Percentiles rank a stretch among this genome's conserved stretches.
Evolutionary conservation across 768 basidiomycete genomes (phyloP).

Genomic region (Panus rudis): DNA sequence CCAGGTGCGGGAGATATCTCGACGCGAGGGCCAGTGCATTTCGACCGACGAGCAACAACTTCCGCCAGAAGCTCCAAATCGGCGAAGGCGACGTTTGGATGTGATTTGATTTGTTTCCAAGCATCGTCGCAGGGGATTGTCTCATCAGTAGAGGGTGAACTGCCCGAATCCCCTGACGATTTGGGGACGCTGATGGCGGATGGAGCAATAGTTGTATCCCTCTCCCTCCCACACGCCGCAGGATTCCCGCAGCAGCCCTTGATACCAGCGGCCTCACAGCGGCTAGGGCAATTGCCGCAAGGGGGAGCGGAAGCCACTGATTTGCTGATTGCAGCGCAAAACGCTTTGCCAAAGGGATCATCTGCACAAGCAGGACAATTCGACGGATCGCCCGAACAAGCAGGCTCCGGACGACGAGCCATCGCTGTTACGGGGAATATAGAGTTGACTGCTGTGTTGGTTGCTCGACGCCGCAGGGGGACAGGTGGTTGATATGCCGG

Average conservation of each 20-base stretch:
- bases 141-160: slow-evolving; percentile 26
- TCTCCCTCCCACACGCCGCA: slow-evolving; percentile 13
- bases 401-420: too few relatives aligned
- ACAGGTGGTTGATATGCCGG: slow-evolving; percentile 79
- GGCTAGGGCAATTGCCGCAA: slow-evolving; percentile 50
- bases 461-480: slow-evolving; percentile 59
- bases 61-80: slow-evolving; percentile 81
- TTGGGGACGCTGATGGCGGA: not conserved
- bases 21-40: slow-evolving; percentile 66
- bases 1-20: slow-evolving; percentile 49
- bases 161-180: not conserved
- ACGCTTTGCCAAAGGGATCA: slow-evolving; percentile 82
- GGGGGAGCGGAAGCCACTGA: slow-evolving; percentile 44
- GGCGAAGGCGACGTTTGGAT: slow-evolving; percentile 83
- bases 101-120: slow-evolving; percentile 79
- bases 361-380: slow-evolving; percentile 84
- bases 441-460: slow-evolving; percentile 32
- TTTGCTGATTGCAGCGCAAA: slow-evolving; percentile 70
- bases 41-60: slow-evolving; percentile 78
- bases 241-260: slow-evolving; percentile 31
- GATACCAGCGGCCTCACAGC: slow-evolving; percentile 17
- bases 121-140: slow-evolving; percentile 77
- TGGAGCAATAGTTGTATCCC: not conserved
- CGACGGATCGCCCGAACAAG: slow-evolving; percentile 79
- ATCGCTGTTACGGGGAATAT: slow-evolving; percentile 45